A percentile compares a stretch with the other conserved stretches of the same genome.
phyloP scores from a whole-genome alignment of 2,329 filamentous ascomycete species.

The Xylaria sp. region DNA sequence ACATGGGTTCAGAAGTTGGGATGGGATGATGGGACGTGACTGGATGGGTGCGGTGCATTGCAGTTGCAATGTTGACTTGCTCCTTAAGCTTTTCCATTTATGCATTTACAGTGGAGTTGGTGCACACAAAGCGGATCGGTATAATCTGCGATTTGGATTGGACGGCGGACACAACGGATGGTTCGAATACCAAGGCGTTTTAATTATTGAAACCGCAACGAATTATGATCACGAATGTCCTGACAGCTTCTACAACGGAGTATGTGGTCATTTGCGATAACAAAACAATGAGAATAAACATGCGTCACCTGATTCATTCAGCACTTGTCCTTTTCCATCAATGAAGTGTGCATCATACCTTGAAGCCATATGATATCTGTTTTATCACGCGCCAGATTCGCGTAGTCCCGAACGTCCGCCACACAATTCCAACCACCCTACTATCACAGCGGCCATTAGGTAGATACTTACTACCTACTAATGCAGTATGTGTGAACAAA shows the following conservation, averaged over 20 bases:
- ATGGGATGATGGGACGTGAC: slow-evolving; percentile 1
- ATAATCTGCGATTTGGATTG: slow-evolving; percentile 25
- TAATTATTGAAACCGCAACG: slow-evolving; percentile 11
- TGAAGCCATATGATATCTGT: too few species aligned
- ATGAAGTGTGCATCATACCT: neutral
- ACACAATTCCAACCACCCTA: too few species aligned
- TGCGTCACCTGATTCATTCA: neutral
- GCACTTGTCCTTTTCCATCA: neutral
- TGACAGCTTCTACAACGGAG: neutral
- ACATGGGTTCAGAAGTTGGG: neutral
- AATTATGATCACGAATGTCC: neutral
- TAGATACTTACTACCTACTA: too few species aligned
- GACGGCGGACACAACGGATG: slow-evolving; percentile 12
- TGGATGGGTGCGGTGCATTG: too few species aligned
- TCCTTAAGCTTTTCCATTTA: slow-evolving; percentile 15
- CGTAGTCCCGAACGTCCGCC: too few species aligned
- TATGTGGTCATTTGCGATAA: neutral
- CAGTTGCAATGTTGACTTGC: neutral
- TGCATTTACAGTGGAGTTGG: slow-evolving; percentile 37
- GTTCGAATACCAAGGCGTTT: slow-evolving; percentile 22
- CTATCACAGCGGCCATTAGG: neutral
- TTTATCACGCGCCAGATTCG: neutral
- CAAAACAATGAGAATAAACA: slow-evolving; percentile 4
- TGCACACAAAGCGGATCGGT: slow-evolving; percentile 17
- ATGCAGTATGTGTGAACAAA: neutral